Evolutionary conservation across 1,139 yeast species (phyloP).

Genomic region (Taiozyma onychis): DNA sequence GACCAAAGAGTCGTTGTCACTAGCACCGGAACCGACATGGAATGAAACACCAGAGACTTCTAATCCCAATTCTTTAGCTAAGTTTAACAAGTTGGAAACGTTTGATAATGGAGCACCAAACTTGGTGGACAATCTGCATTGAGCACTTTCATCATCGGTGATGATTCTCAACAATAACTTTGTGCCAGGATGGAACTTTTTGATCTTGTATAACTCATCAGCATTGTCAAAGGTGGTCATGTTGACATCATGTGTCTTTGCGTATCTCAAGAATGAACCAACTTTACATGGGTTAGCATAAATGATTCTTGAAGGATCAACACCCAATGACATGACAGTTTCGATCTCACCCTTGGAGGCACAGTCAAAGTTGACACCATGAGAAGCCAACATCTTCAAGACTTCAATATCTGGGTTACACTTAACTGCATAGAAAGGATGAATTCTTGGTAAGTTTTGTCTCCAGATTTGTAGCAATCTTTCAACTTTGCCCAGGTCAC

Average conservation of each 20-base stretch:
- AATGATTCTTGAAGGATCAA: conserved; percentile 60
- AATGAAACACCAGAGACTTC: conserved; percentile 82
- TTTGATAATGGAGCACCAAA: conserved; percentile 72
- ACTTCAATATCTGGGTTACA: conserved; percentile 76
- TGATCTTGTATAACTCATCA: conserved; percentile 76
- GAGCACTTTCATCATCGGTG: conserved; percentile 87
- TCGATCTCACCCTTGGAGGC: conserved; percentile 87
- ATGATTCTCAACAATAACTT: conserved; percentile 72
- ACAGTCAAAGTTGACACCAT: conserved; percentile 86
- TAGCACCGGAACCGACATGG: conserved; percentile 95
- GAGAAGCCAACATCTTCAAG: conserved; percentile 46
- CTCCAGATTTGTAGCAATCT: conserved; percentile 62
- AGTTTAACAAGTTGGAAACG: conserved; percentile 50
- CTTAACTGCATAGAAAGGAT: conserved; percentile 89
- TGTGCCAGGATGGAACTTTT: conserved; percentile 61
- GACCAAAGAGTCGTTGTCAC: conserved; percentile 60
- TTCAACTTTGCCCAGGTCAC: conserved; percentile 72
- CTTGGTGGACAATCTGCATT: conserved; percentile 82
- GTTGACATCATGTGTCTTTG: conserved; percentile 47
- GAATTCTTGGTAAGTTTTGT: conserved; percentile 59
- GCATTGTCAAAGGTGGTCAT: conserved; percentile 88
- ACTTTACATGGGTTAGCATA: conserved; percentile 96
- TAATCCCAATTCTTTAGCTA: conserved; percentile 58
- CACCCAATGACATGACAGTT: conserved; percentile 54
- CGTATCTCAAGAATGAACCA: conserved; percentile 70